Evolutionary conservation across 2,329 filamentous ascomycete genomes (phyloP), one percentile per base, ranked within the genome.

Genomic region (Aspergillus fischeri): DNA sequence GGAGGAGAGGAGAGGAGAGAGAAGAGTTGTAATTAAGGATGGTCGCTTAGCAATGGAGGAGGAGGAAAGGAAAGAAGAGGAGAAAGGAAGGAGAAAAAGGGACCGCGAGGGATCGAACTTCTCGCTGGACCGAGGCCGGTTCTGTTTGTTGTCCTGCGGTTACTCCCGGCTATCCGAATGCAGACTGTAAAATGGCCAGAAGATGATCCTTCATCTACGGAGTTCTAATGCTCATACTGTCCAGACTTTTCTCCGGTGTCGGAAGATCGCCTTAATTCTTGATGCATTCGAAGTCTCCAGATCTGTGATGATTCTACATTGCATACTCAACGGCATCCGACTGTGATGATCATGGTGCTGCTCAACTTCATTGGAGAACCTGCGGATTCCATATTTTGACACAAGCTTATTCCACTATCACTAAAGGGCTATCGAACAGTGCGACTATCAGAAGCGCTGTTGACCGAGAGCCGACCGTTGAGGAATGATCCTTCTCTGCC

Each of bases 21-120:
- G 29, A 32, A 32, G 29, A 38, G 32, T 60, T 58, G 62, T 54
- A 58, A 58, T 65, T 62, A 63, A 66, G 63, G 65, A 61, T 35
- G 50, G 51, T 65, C 63, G 65, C 63, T 65, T 64, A 66, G 49
- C 56, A 32, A 48, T 35, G 29, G 27, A 28, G 42, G 44, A 54
- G 48, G n/a, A 20, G 49, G 45, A 25, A 45, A 25, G 17, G n/a
- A 49, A 28, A 42, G 35, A 24, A 29, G 38, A 32, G 42, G 49
- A 48, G 53, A 38, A 35, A 35, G 51, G 28, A 38, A 53, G 20
- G 35, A 45, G 25, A 47, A 51, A 51, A 21, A 42, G 38, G 41
- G 42, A 35, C 32, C 5, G 53, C 32, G 25, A 48, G 55, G 45
- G 29, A 28, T 21, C 20, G 35, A 53, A 25, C 55, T 25, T 27